Percentiles rank a stretch among this genome's conserved stretches.
Evolutionary conservation across 345 rosid genomes (phyloP).

Genomic region (Syzygium aqueum): DNA sequence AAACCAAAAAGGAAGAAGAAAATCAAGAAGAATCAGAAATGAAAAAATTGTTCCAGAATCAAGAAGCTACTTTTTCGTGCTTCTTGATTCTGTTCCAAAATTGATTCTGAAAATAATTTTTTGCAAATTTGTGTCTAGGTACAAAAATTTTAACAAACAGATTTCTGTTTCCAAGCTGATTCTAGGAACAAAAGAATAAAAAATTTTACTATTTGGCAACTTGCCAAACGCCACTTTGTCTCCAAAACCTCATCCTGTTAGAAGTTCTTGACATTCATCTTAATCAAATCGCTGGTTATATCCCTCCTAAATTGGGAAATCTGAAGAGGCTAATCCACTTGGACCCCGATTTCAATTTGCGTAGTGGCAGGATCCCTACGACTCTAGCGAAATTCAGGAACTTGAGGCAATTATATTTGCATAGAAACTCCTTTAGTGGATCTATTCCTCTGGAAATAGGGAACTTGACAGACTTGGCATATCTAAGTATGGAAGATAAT

Average conservation of each 20-base stretch:
- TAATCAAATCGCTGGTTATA: rapidly evolving
- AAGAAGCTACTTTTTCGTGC: no score
- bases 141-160: no score
- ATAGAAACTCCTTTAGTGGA: background rate
- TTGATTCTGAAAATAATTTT: no score
- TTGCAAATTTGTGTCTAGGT: no score
- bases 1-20: no score
- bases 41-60: no score
- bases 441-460: background rate
- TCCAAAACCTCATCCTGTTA: background rate
- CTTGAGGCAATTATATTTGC: background rate
- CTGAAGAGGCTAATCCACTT: background rate
- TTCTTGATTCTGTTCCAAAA: no score
- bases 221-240: background rate
- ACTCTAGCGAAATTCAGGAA: background rate
- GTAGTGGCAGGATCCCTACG: background rate
- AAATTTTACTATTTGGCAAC: no score
- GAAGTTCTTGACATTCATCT: background rate
- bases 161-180: no score
- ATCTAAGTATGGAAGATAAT: no score
- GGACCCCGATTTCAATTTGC: background rate
- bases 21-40: no score
- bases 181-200: no score
- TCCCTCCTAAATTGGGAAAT: background rate
- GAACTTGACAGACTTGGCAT: background rate